phyloP scores from a whole-genome alignment of 148 eudicot genomes.

The Selenicereus undatus region DNA sequence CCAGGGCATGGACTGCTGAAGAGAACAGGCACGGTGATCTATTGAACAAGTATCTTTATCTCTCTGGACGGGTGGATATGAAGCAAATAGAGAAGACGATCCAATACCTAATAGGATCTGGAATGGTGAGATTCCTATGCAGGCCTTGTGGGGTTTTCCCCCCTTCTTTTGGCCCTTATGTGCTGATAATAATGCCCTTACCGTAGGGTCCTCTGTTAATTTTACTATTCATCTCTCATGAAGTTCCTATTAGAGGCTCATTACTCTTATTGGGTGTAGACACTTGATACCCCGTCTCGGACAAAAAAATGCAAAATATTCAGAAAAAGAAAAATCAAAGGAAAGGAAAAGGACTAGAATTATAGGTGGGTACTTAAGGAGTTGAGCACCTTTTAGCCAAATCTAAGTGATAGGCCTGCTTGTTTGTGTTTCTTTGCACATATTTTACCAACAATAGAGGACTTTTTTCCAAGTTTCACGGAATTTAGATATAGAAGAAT shows the following conservation, averaged over 20 bases:
- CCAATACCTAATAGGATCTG: slow-evolving; percentile 48
- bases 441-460: not conserved
- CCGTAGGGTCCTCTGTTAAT: too few species aligned
- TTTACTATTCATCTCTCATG: too few species aligned
- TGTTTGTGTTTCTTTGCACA: not conserved
- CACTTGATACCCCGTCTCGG: too few species aligned
- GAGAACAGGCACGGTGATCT: slow-evolving; percentile 54
- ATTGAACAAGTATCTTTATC: slow-evolving; percentile 52
- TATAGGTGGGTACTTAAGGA: too few species aligned
- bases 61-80: slow-evolving; percentile 49
- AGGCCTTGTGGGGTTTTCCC: not conserved
- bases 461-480: too few species aligned
- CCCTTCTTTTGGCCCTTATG: not conserved
- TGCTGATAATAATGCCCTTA: too few species aligned
- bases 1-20: slow-evolving; percentile 50
- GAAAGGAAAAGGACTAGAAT: too few species aligned
- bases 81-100: slow-evolving; percentile 49
- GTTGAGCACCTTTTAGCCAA: not conserved
- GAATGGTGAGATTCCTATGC: slow-evolving; percentile 33
- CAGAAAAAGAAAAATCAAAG: too few species aligned
- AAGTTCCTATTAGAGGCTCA: too few species aligned
- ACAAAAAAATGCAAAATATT: too few species aligned
- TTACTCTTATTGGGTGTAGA: too few species aligned
- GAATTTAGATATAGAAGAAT: not conserved
- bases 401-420: not conserved